Conservation (phyloP, 345 rosid species). For the Gynandropsis gynandra region DNA sequence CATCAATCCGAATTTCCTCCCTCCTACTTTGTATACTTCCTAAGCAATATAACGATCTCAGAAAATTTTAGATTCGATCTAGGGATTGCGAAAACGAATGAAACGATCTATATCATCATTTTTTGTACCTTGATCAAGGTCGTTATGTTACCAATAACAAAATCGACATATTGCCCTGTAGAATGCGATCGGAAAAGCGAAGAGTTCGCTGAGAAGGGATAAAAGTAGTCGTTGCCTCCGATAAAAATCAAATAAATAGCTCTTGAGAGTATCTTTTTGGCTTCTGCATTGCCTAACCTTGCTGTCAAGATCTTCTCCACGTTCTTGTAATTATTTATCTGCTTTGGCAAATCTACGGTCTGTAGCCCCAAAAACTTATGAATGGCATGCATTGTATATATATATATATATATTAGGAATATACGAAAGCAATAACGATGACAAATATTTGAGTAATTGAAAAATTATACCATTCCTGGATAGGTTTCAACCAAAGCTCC, state of each 20-base stretch:
- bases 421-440: too few relatives aligned
- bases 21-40: slow-evolving; percentile 60
- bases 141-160: slow-evolving; percentile 49
- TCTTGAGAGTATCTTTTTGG: slow-evolving; percentile 32
- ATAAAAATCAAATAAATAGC: slow-evolving; percentile 57
- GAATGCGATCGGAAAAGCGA: slow-evolving; percentile 32
- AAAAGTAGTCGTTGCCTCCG: slow-evolving; percentile 61
- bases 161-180: slow-evolving; percentile 27
- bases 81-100: too few relatives aligned
- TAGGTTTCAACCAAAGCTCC: slow-evolving; percentile 61
- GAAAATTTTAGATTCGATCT: too few relatives aligned
- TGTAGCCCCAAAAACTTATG: background rate
- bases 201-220: slow-evolving; percentile 58
- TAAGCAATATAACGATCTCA: slow-evolving; percentile 20
- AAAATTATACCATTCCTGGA: slow-evolving; percentile 34
- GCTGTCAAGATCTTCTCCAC: slow-evolving; percentile 34
- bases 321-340: slow-evolving; percentile 39
- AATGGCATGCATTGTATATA: too few relatives aligned
- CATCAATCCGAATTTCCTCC: slow-evolving; percentile 60
- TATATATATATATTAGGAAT: too few relatives aligned
- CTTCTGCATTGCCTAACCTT: slow-evolving; percentile 40
- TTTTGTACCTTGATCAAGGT: slow-evolving; percentile 31
- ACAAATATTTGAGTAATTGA: too few relatives aligned
- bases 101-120: too few relatives aligned
- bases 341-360: slow-evolving; percentile 27